Conservation (phyloP, 2,329 filamentous ascomycete species). For the Ascomycota sp. region DNA sequence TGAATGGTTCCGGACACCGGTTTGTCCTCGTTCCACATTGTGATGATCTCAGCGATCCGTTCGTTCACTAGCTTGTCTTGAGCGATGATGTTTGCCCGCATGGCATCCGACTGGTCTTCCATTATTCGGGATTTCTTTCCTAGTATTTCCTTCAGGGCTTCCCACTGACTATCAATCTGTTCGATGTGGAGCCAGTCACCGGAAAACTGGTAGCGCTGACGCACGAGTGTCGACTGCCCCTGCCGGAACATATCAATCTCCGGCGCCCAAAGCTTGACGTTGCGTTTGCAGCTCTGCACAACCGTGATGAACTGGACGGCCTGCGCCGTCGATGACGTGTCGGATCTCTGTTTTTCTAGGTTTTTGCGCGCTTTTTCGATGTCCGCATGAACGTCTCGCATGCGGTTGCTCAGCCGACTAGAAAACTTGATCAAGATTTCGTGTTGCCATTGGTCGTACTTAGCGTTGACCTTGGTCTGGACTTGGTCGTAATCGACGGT, state of each 20-base stretch:
- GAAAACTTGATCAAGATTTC: conserved; percentile 91
- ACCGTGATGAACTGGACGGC: conserved; percentile 97
- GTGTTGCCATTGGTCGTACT: conserved; percentile 98
- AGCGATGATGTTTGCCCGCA: conserved; percentile 81
- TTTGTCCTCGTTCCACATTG: conserved; percentile 88
- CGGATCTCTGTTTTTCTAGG: conserved; percentile 74
- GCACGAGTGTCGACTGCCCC: conserved; percentile 73
- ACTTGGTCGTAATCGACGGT: conserved; percentile 97
- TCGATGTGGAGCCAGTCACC: conserved; percentile 88
- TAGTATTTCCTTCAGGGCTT: conserved; percentile 74
- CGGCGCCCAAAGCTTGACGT: conserved; percentile 80
- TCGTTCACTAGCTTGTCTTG: conserved; percentile 81
- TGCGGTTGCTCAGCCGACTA: conserved; percentile 62
- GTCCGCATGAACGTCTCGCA: conserved; percentile 79
- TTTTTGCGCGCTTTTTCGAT: conserved; percentile 78
- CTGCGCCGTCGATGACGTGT: conserved; percentile 85
- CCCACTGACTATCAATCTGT: conserved; percentile 91
- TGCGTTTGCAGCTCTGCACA: conserved; percentile 85
- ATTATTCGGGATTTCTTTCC: conserved; percentile 86
- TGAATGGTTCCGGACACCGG: conserved; percentile 86
- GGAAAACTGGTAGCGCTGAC: conserved; percentile 84
- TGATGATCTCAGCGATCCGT: conserved; percentile 65
- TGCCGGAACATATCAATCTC: conserved; percentile 92
- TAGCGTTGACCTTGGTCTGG: conserved; percentile 93
- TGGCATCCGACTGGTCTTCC: conserved; percentile 81